These are phyloP conservation scores for Medicago ruthenica DNA, from an alignment of 306 rosid species.

Conservation along the genomic window DNA sequence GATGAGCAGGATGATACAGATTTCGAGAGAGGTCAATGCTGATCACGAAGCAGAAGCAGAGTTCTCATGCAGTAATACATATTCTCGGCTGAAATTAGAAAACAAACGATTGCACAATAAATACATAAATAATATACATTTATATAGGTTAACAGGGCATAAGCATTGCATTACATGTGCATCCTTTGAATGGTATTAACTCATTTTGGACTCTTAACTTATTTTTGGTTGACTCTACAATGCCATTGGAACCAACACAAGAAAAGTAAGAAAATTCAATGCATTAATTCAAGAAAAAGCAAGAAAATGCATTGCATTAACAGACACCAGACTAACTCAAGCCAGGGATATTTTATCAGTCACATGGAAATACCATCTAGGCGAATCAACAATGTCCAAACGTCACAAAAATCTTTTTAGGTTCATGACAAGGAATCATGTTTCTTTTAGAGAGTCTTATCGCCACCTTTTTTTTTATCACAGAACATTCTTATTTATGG, in stretches of 20 bases:
- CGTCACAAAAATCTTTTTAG: background rate
- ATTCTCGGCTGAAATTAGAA: conserved; percentile 85
- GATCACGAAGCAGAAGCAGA: conserved; percentile 50
- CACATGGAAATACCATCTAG: background rate
- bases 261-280: too few species aligned
- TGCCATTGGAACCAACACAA: too few species aligned
- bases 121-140: background rate
- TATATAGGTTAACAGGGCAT: background rate
- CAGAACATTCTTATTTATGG: background rate
- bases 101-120: background rate
- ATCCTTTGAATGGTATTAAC: too few species aligned
- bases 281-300: too few species aligned
- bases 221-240: too few species aligned
- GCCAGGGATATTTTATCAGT: background rate
- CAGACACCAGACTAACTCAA: too few species aligned
- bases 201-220: too few species aligned
- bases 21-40: conserved; percentile 17
- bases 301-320: too few species aligned
- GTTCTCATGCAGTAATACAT: conserved; percentile 90
- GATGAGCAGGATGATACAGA: conserved; percentile 12
- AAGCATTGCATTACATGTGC: too few species aligned
- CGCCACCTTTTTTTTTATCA: background rate
- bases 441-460: background rate
- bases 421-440: conserved; percentile 23
- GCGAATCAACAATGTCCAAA: background rate